phyloP scores from a whole-genome alignment of 2,329 filamentous ascomycete genomes.

The Thielaviopsis musarum region DNA sequence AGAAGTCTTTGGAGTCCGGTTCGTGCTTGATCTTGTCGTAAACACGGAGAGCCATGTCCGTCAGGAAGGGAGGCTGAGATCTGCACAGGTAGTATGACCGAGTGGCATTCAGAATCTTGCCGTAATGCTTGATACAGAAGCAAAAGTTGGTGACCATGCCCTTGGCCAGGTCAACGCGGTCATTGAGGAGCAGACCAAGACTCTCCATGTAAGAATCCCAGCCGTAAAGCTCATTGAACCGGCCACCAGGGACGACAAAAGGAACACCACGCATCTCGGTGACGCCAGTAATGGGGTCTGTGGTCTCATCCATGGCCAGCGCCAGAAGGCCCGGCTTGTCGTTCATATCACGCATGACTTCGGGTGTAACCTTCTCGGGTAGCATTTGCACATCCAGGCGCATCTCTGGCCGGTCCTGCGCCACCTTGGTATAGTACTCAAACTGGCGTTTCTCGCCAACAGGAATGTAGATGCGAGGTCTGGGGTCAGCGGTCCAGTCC shows the following conservation, averaged over 20 bases:
- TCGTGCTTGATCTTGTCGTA: slow-evolving; percentile 89
- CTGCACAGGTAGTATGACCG: slow-evolving; percentile 88
- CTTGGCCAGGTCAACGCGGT: slow-evolving; percentile 75
- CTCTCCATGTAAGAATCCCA: slow-evolving; percentile 99
- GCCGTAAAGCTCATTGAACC: slow-evolving; percentile 96
- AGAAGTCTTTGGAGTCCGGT: slow-evolving; percentile 62
- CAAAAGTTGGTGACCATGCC: slow-evolving; percentile 93
- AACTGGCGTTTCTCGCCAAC: slow-evolving; percentile 69
- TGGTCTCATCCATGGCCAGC: slow-evolving; percentile 67
- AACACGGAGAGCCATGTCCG: slow-evolving; percentile 88
- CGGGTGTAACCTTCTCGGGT: slow-evolving; percentile 58
- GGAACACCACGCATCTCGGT: slow-evolving; percentile 63
- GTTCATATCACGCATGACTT: slow-evolving; percentile 71
- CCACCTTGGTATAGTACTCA: slow-evolving; percentile 74
- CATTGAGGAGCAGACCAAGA: slow-evolving; percentile 70
- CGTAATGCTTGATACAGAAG: slow-evolving; percentile 96
- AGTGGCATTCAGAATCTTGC: slow-evolving; percentile 95
- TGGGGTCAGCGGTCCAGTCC: slow-evolving; percentile 82
- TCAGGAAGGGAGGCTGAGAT: slow-evolving; percentile 91
- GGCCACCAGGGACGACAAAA: slow-evolving; percentile 91
- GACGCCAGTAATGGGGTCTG: slow-evolving; percentile 49
- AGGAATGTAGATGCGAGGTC: slow-evolving; percentile 84
- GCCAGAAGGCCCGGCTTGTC: slow-evolving; percentile 76
- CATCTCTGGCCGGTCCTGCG: slow-evolving; percentile 63
- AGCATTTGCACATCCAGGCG: slow-evolving; percentile 74